These are phyloP conservation scores for Blastomyces gilchristii DNA, from an alignment of 2,329 filamentous ascomycete species.

Conservation along the genomic window DNA sequence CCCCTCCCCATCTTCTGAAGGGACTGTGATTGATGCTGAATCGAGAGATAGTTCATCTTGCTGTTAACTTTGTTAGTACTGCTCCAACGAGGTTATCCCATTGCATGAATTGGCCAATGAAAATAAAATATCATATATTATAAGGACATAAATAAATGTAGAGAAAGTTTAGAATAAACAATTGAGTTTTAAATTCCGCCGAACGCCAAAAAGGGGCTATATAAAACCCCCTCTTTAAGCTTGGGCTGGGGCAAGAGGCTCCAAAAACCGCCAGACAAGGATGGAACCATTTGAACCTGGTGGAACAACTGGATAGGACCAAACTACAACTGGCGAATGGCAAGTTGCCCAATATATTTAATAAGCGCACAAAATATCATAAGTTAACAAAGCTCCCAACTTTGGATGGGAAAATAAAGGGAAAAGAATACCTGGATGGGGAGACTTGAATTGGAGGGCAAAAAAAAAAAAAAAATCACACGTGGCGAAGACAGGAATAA, in stretches of 20 bases:
- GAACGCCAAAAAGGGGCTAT: too few relatives aligned
- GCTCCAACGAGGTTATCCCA: background rate
- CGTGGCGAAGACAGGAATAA: background rate
- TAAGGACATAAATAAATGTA: background rate
- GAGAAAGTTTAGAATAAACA: background rate
- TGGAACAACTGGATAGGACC: background rate
- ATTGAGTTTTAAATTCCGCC: too few relatives aligned
- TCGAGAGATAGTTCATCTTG: conserved; percentile 37
- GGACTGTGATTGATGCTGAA: conserved; percentile 35
- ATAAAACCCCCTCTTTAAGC: too few relatives aligned
- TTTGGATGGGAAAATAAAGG: background rate
- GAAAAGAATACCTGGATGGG: background rate
- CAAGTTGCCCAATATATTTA: background rate
- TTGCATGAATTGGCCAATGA: background rate
- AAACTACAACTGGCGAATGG: background rate
- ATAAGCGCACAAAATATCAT: background rate
- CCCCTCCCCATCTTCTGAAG: conserved; percentile 16
- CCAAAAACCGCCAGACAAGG: too few relatives aligned
- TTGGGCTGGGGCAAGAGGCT: too few relatives aligned
- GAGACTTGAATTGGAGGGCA: background rate
- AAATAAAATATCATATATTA: background rate
- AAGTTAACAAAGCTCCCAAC: background rate
- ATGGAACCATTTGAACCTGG: background rate
- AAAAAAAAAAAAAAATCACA: background rate
- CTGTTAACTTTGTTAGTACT: conserved; percentile 21